phyloP scores from a whole-genome alignment of 768 basidiomycete species.

The Boletus rex-veris region DNA sequence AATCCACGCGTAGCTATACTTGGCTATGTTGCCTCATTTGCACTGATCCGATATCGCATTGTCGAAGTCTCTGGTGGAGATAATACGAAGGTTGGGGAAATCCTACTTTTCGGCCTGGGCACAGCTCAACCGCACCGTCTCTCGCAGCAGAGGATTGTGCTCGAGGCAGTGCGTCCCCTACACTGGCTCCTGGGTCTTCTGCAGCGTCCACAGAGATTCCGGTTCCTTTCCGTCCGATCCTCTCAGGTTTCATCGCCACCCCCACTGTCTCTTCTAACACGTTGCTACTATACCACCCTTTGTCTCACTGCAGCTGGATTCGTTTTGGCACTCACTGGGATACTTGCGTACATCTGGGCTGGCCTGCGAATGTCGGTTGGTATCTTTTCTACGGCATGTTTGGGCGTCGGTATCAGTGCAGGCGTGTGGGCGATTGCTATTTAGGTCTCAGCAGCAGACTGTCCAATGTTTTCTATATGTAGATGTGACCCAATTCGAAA shows the following conservation, averaged over 20 bases:
- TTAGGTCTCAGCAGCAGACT: slow-evolving; percentile 5
- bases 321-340: slow-evolving; percentile 23
- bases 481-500: neutral
- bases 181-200: neutral
- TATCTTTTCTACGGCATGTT: slow-evolving; percentile 26
- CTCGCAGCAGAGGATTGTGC: slow-evolving; percentile 13
- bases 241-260: neutral
- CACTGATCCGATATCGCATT: slow-evolving; percentile 27
- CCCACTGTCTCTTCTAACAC: slow-evolving; percentile 21
- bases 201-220: neutral
- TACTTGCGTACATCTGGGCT: slow-evolving; percentile 26
- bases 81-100: slow-evolving; percentile 9
- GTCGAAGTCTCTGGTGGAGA: slow-evolving; percentile 17
- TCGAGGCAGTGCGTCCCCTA: slow-evolving; percentile 13
- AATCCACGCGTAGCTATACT: slow-evolving; percentile 22
- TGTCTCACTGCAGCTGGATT: slow-evolving; percentile 25
- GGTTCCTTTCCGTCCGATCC: neutral
- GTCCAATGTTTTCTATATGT: neutral
- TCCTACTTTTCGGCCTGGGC: neutral
- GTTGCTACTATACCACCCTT: slow-evolving; percentile 27
- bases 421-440: slow-evolving; percentile 25
- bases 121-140: slow-evolving; percentile 9
- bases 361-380: slow-evolving; percentile 24
- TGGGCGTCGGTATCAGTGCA: slow-evolving; percentile 18
- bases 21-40: slow-evolving; percentile 27